Evolutionary conservation across 2,329 filamentous ascomycete species (phyloP), one percentile per base, ranked within the genome.

Genomic region (Alternaria tenuissima): DNA sequence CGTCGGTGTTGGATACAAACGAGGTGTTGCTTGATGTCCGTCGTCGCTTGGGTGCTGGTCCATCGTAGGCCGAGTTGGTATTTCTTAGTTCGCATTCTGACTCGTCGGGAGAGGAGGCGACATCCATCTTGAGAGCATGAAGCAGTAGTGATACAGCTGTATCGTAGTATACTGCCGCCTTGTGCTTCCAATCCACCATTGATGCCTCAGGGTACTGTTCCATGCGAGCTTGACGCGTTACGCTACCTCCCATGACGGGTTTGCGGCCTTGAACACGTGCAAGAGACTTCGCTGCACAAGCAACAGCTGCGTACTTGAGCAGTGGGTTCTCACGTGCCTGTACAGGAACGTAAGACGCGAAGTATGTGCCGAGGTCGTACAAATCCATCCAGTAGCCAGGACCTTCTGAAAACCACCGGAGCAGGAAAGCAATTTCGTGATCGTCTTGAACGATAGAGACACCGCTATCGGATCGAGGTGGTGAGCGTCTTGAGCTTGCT

Each of bases 271-370:
- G 81, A 7, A 87, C 83, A 41, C 84, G 82, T 18, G 84, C 83
- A 18, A 88, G 79, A 64, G 88, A 85, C 69, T 89, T 89, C 12
- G 87, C 87, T 6, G 87, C 84, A 62, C 87, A 87, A 22, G 87
- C 86, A 61, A 87, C 86, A 8, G 86, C 85, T 7, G 87, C 85
- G 67, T 84, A 84, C 52, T 81, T 81, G 41, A 84, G 78, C 49
- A 84, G 70, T n/a, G 82, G 80, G 53, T 85, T 83, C 32, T 82
- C 79, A 5, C 78, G 73, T 12, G 87, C 85, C 68, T 85, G 84
- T 3, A 88, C 81, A 1, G 87, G 87, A 20, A 89, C 85, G 53
- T 87, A 82, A 24, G 84, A 86, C 4, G 85, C 82, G 59, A 89
- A 89, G 70, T 88, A 88, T 41, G 82, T 84, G 6, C 84, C 85